These are phyloP conservation scores for Rhodotorula babjevae DNA, from an alignment of 768 basidiomycete species.

Conservation along the genomic window DNA sequence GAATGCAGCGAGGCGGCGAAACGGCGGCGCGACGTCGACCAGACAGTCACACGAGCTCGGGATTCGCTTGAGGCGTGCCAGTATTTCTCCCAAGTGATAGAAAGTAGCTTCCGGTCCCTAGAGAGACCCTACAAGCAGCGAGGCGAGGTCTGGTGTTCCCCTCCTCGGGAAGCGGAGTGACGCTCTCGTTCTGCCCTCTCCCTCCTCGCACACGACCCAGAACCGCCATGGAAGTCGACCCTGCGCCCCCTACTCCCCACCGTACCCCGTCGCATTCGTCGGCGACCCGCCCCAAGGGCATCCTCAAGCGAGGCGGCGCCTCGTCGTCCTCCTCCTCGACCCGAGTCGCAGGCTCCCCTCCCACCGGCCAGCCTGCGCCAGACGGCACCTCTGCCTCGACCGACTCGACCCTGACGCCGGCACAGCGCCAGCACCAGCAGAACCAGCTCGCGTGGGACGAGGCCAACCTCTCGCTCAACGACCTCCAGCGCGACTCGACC, in stretches of 20 bases:
- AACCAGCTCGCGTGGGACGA: conserved; percentile 37
- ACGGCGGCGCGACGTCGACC: too few species aligned
- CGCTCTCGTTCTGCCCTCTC: background rate
- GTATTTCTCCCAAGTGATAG: too few species aligned
- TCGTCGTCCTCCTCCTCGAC: background rate
- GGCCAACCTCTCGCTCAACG: conserved; percentile 41
- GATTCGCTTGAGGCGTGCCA: too few species aligned
- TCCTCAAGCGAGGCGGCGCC: conserved; percentile 38
- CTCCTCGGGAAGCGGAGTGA: too few species aligned
- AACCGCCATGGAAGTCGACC: background rate
- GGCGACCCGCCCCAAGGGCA: conserved; percentile 28
- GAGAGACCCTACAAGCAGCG: too few species aligned
- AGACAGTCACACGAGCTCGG: too few species aligned
- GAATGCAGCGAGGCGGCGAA: background rate
- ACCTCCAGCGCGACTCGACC: conserved; percentile 36
- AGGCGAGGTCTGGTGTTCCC: too few species aligned
- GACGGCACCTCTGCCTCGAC: background rate
- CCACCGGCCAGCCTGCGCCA: background rate
- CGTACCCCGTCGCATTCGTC: conserved; percentile 2
- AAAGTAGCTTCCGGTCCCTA: too few species aligned
- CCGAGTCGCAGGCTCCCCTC: background rate
- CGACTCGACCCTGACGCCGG: too few species aligned
- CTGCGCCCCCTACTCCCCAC: background rate
- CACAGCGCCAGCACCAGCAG: too few species aligned
- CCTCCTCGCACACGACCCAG: background rate